Evolutionary conservation across 179 eudicot species (phyloP), one percentile per base, ranked within the genome.

Genomic region (Gypsophila paniculata): DNA sequence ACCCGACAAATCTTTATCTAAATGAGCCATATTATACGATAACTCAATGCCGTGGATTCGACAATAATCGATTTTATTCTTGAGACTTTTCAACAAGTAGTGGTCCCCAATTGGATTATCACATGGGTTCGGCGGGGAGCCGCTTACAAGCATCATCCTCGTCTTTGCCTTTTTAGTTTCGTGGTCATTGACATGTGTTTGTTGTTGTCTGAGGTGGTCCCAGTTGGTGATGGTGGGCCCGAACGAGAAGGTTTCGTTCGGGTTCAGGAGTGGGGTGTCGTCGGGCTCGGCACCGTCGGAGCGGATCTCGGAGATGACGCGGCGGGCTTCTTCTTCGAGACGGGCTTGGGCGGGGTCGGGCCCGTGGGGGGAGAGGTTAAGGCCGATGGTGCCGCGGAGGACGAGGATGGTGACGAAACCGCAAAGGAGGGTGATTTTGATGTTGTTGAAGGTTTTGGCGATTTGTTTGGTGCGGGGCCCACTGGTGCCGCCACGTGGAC

Each of bases 21-120:
- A 77, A 81, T 85, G 78, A 13, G 91, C 91, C 89, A 84, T 85
- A 68, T 86, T 85, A 55, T 87, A 86, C 17, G 82, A 74, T 44
- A 87, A 77, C 69, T 88, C 91, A 77, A 86, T 86, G 62, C 85
- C 89, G 74, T 86, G 91, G 7, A 87, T 60, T 9, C 91, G 73
- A 19, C 87, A 80, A 68, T 87, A 87, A 72, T 87, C 91, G 39
- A 87, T 81, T 76, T 87, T 87, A 49, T 87, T 87, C 86, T 87
- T 87, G 5, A 87, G 72, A 11, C 85, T 74, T 67, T 85, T 85
- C 59, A 87, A 53, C 71, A 87, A 62, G 61, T 87, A 87, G 77
- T 87, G 91, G 81, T 88, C 91, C 12, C 91, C 91, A 26, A 84
- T 81, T 2, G 91, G 88, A 52, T 86, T 88, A 75, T 86, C 89